Percentiles rank a stretch among this genome's conserved stretches.
These are phyloP conservation scores for Boechera retrofracta DNA, from an alignment of 345 rosid genomes.

Conservation along the genomic window DNA sequence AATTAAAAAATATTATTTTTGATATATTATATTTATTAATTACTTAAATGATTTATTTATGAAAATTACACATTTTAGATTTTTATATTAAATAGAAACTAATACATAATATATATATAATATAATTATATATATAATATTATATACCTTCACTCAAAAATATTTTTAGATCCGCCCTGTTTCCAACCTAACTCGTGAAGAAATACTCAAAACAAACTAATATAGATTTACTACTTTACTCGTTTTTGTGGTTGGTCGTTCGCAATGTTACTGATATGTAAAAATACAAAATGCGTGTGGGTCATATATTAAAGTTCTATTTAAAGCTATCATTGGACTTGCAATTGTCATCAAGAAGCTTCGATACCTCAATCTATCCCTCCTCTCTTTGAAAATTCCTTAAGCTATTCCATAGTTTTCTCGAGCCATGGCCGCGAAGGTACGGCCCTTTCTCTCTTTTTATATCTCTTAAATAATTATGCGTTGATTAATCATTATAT, in stretches of 20 bases:
- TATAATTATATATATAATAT: no score
- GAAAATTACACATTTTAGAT: no score
- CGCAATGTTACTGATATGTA: background rate
- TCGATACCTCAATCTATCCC: background rate
- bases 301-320: conserved; percentile 20
- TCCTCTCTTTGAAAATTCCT: conserved; percentile 17
- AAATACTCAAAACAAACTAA: background rate
- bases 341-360: conserved; percentile 27
- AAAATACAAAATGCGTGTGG: background rate
- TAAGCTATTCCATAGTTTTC: background rate
- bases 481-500: background rate
- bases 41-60: no score
- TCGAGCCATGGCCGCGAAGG: conserved; percentile 37
- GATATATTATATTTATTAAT: no score
- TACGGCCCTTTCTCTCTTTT: background rate
- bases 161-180: no score
- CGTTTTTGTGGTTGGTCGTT: conserved; percentile 5
- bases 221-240: conserved; percentile 9
- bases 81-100: no score
- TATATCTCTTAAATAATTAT: background rate
- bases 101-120: no score
- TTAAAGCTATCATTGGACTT: conserved; percentile 9
- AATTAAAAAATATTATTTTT: no score
- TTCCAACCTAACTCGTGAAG: background rate
- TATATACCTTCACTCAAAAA: no score